Conservation (phyloP, 2,329 filamentous ascomycete genomes). For the Penicillium glabrum region DNA sequence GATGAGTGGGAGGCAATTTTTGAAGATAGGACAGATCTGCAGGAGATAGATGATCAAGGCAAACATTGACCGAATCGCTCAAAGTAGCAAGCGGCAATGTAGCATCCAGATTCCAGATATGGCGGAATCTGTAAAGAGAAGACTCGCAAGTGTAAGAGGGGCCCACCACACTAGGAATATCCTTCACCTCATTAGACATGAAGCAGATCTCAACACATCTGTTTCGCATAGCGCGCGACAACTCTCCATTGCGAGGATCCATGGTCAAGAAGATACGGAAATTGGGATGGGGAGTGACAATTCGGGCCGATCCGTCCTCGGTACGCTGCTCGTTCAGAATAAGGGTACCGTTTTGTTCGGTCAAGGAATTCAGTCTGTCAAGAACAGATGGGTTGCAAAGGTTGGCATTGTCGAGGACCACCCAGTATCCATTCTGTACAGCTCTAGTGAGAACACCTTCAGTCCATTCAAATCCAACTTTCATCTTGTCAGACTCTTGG, state of each 20-base stretch:
- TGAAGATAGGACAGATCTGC: conserved; percentile 35
- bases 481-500: conserved; percentile 59
- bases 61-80: conserved; percentile 28
- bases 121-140: conserved; percentile 39
- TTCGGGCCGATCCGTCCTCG: conserved; percentile 73
- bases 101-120: conserved; percentile 29
- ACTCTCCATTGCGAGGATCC: conserved; percentile 86
- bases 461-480: conserved; percentile 88
- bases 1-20: conserved; percentile 24
- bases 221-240: conserved; percentile 96
- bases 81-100: conserved; percentile 7
- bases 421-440: conserved; percentile 81
- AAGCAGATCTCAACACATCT: conserved; percentile 88
- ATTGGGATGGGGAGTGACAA: conserved; percentile 77
- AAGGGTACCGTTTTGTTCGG: conserved; percentile 84
- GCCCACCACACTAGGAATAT: conserved; percentile 14
- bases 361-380: conserved; percentile 88
- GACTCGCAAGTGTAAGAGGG: conserved; percentile 42
- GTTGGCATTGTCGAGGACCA: conserved; percentile 96
- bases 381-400: conserved; percentile 93
- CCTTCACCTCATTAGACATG: conserved; percentile 42
- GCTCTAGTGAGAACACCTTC: conserved; percentile 90
- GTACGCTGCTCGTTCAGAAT: conserved; percentile 93
- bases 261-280: conserved; percentile 94
- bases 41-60: conserved; percentile 39